Evolutionary conservation across 805 yeast genomes (phyloP).

Genomic region (Isabelozyma rhagii): DNA sequence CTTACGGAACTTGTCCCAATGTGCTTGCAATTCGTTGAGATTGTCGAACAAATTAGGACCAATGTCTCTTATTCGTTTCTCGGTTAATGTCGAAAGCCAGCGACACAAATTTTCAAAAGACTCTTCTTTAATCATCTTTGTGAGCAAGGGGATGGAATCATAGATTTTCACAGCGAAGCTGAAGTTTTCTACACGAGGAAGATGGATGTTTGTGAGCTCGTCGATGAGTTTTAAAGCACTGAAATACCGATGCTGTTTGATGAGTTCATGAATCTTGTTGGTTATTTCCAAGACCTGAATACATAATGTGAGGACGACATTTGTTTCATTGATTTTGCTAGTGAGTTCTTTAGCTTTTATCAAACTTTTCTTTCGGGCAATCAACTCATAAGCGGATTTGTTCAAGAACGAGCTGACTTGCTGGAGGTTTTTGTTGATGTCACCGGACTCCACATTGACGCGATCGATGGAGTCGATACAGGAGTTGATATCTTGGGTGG

Average conservation of each 20-base stretch:
- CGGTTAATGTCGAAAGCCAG: conserved; percentile 60
- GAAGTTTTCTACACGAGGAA: conserved; percentile 68
- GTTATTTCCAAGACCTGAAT: conserved; percentile 82
- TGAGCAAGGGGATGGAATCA: conserved; percentile 72
- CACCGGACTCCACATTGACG: conserved; percentile 56
- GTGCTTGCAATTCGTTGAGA: conserved; percentile 52
- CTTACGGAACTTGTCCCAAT: conserved; percentile 53
- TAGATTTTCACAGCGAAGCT: conserved; percentile 74
- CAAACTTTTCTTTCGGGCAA: conserved; percentile 56
- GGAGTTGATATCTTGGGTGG: conserved; percentile 52
- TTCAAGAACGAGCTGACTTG: conserved; percentile 57
- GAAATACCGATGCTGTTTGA: conserved; percentile 71
- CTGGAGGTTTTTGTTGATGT: conserved; percentile 52
- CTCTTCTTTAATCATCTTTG: conserved; percentile 69
- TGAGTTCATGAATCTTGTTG: conserved; percentile 79
- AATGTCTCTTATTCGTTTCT: conserved; percentile 54
- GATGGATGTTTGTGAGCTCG: conserved; percentile 64
- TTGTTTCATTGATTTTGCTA: conserved; percentile 68
- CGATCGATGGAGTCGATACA: conserved; percentile 63
- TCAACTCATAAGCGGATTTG: conserved; percentile 63
- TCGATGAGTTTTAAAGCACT: conserved; percentile 83
- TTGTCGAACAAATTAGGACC: conserved; percentile 58
- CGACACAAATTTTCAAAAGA: conserved; percentile 62
- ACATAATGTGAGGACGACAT: conserved; percentile 64
- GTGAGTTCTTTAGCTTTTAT: conserved; percentile 62